Evolutionary conservation across 164 flowering plant genomes (phyloP).

Genomic region (Tetracentron sinense): DNA sequence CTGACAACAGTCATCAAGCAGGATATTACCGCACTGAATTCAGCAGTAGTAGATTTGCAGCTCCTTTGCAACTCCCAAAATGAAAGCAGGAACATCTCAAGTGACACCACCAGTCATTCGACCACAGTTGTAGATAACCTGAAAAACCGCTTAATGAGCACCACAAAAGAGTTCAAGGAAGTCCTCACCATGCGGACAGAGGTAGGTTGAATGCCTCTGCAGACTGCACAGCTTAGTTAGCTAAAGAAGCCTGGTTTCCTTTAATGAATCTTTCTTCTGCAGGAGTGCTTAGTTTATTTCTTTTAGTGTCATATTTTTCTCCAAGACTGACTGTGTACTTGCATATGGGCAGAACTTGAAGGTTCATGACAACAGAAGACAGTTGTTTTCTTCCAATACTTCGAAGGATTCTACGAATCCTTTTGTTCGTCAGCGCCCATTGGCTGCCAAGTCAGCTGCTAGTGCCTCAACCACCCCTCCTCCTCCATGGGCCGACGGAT

Average conservation of each 20-base stretch:
- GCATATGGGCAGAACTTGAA: constrained; percentile 60
- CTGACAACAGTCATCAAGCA: constrained; percentile 92
- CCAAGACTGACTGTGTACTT: too few relatives aligned
- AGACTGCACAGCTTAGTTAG: not conserved
- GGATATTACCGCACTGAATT: constrained; percentile 88
- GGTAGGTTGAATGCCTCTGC: constrained; percentile 36
- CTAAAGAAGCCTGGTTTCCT: not conserved
- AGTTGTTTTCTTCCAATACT: constrained; percentile 71
- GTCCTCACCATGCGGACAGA: constrained; percentile 97
- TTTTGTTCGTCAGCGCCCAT: constrained; percentile 91
- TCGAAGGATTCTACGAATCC: constrained; percentile 80
- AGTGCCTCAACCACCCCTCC: constrained; percentile 50
- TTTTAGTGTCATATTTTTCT: too few relatives aligned
- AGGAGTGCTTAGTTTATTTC: not conserved
- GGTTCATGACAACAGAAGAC: constrained; percentile 90
- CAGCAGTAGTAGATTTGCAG: constrained; percentile 93
- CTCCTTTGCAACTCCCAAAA: constrained; percentile 70
- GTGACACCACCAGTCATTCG: constrained; percentile 83
- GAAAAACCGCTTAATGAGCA: constrained; percentile 84
- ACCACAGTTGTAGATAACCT: constrained; percentile 91
- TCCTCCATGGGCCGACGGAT: constrained; percentile 83
- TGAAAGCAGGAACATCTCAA: constrained; percentile 65
- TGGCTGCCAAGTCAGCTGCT: constrained; percentile 56
- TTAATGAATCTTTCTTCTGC: not conserved
- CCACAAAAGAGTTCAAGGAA: constrained; percentile 96